Percentiles rank a stretch among this genome's conserved stretches.
These are phyloP conservation scores for Leccinum subgranulosum DNA, from an alignment of 768 basidiomycete species.

Conservation along the genomic window DNA sequence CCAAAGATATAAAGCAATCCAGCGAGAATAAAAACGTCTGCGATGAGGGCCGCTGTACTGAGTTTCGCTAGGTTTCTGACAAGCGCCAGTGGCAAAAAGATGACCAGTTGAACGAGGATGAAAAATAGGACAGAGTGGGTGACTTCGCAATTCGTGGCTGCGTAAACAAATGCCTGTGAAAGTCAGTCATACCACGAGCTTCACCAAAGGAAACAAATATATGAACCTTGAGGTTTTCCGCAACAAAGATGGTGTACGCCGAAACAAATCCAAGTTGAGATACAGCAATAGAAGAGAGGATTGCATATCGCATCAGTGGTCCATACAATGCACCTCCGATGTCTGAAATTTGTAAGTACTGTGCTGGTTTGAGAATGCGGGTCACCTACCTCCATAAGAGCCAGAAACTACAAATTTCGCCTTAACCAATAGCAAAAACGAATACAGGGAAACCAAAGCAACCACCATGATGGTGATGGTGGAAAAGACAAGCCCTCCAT, in stretches of 20 bases:
- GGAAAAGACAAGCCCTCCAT: conserved; percentile 93
- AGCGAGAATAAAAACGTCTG: conserved; percentile 91
- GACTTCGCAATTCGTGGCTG: conserved; percentile 71
- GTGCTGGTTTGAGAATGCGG: background rate
- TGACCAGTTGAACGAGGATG: conserved; percentile 77
- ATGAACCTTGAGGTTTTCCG: conserved; percentile 72
- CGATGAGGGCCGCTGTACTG: conserved; percentile 85
- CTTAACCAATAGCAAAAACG: conserved; percentile 87
- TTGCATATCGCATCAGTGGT: conserved; percentile 86
- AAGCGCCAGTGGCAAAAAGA: conserved; percentile 88
- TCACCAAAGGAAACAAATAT: background rate
- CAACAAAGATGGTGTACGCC: conserved; percentile 95
- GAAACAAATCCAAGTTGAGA: conserved; percentile 89
- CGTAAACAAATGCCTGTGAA: conserved; percentile 76
- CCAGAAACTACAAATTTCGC: conserved; percentile 88
- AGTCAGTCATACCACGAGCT: background rate
- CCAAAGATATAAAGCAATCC: conserved; percentile 85
- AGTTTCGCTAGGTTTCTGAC: conserved; percentile 94
- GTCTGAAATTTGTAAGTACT: conserved; percentile 44
- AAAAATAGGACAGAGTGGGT: conserved; percentile 70
- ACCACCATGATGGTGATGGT: conserved; percentile 71
- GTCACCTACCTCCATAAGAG: conserved; percentile 81
- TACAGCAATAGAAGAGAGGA: conserved; percentile 81
- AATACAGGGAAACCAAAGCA: conserved; percentile 84
- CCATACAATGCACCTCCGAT: conserved; percentile 93